A percentile compares a stretch with the other conserved stretches of the same genome.
Conservation (phyloP, 2,329 filamentous ascomycete species). For the Diaporthe eres region DNA sequence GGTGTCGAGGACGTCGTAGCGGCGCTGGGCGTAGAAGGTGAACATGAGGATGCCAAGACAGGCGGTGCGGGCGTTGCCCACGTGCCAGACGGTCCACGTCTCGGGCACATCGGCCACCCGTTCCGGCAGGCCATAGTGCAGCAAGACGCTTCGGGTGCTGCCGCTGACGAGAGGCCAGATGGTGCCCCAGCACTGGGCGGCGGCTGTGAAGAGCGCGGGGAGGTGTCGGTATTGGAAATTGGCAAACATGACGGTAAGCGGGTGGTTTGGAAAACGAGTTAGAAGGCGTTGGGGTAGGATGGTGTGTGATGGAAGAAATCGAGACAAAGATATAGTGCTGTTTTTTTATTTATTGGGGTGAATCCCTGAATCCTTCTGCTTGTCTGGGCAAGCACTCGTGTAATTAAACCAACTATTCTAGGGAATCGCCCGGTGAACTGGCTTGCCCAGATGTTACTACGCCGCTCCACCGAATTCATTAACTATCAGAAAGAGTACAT, state of each 20-base stretch:
- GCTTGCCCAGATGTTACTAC: not conserved
- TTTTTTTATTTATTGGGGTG: not conserved
- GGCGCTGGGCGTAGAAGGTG: slow-evolving; percentile 1
- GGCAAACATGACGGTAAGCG: not conserved
- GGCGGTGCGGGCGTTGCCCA: slow-evolving; percentile 11
- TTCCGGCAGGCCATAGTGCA: slow-evolving; percentile 8
- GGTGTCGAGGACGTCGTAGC: slow-evolving; percentile 18
- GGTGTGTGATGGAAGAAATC: not conserved
- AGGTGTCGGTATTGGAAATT: slow-evolving; percentile 1
- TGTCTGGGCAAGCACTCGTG: not conserved
- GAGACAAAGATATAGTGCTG: not conserved
- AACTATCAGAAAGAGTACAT: not conserved
- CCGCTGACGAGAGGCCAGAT: slow-evolving; percentile 12
- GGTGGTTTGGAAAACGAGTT: not conserved
- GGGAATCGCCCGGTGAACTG: not conserved
- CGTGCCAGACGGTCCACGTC: slow-evolving; percentile 14
- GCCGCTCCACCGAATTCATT: not conserved
- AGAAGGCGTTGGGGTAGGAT: not conserved
- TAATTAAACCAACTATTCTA: not conserved
- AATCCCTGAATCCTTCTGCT: not conserved
- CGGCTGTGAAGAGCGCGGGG: slow-evolving; percentile 13
- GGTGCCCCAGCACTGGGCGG: slow-evolving; percentile 22
- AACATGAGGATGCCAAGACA: slow-evolving; percentile 15
- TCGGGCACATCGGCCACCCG: slow-evolving; percentile 13
- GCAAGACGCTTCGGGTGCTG: slow-evolving; percentile 1